Evolutionary conservation across 2,329 filamentous ascomycete species (phyloP).

Genomic region (Cladosporium sp.): DNA sequence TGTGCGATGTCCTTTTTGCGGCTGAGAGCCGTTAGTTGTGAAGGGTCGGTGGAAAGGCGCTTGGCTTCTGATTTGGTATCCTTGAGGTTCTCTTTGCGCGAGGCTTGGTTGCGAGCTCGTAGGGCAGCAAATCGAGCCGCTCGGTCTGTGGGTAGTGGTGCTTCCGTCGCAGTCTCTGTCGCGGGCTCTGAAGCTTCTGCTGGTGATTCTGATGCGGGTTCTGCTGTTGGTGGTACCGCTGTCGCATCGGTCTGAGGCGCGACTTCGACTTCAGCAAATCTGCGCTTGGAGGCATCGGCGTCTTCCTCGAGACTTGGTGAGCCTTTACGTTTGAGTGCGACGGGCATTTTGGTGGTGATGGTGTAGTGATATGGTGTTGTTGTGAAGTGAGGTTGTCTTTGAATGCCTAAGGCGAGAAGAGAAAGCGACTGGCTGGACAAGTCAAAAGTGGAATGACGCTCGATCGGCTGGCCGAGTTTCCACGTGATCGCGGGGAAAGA

Average conservation of each 20-base stretch:
- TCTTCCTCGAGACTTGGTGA: conserved; percentile 37
- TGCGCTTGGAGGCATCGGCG: conserved; percentile 39
- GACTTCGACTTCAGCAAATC: conserved; percentile 31
- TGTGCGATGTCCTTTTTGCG: conserved; percentile 85
- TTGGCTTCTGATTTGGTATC: conserved; percentile 83
- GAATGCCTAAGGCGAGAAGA: background rate
- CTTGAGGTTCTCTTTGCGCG: conserved; percentile 72
- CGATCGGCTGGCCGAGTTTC: background rate
- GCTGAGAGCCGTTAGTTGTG: conserved; percentile 74
- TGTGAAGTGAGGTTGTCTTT: background rate
- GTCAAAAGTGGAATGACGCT: conserved; percentile 10
- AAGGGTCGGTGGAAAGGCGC: conserved; percentile 74
- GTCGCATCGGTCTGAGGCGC: conserved; percentile 24
- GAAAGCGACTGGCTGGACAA: background rate
- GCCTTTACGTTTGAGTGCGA: conserved; percentile 41
- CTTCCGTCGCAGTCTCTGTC: conserved; percentile 23
- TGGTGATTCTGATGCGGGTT: conserved; percentile 21
- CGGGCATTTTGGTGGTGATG: conserved; percentile 29
- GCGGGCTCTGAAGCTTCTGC: conserved; percentile 7
- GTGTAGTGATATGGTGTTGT: conserved; percentile 6
- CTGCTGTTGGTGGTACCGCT: conserved; percentile 22
- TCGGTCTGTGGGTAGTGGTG: conserved; percentile 55
- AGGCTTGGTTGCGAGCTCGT: conserved; percentile 65
- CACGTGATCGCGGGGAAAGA: conserved; percentile 10
- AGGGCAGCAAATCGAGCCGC: conserved; percentile 82